Conservation (phyloP, 306 rosid species). For the Inga leiocalycina region DNA sequence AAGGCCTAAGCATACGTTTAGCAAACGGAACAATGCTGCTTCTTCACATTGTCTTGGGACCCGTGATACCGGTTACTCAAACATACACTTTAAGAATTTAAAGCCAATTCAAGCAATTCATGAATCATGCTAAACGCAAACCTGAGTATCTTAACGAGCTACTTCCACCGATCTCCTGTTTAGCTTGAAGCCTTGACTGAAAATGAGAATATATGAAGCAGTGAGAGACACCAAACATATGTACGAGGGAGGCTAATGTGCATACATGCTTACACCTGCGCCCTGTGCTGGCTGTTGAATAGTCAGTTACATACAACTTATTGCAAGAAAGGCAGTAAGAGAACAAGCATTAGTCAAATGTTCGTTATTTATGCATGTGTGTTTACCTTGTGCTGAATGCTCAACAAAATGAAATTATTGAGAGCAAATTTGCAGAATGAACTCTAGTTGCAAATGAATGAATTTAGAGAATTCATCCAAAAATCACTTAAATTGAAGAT, state of each 20-base stretch:
- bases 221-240: constrained; percentile 8
- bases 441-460: background rate
- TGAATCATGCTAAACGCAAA: constrained; percentile 37
- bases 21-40: too few relatives aligned
- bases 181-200: constrained; percentile 95
- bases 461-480: constrained; percentile 1
- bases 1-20: too few relatives aligned
- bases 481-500: background rate
- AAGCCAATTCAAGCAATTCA: background rate
- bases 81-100: background rate
- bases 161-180: constrained; percentile 84
- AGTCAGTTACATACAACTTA: constrained; percentile 15
- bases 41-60: background rate
- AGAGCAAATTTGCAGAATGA: constrained; percentile 11
- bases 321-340: constrained; percentile 10
- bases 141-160: constrained; percentile 85
- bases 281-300: background rate
- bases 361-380: background rate
- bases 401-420: constrained; percentile 2
- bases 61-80: background rate
- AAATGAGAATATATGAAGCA: constrained; percentile 31
- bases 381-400: background rate
- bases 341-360: constrained; percentile 24
- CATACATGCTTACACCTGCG: background rate
- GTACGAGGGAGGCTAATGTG: background rate